Evolutionary conservation across 495 filamentous ascomycete species (phyloP).

Genomic region (Daldinia caldariorum): DNA sequence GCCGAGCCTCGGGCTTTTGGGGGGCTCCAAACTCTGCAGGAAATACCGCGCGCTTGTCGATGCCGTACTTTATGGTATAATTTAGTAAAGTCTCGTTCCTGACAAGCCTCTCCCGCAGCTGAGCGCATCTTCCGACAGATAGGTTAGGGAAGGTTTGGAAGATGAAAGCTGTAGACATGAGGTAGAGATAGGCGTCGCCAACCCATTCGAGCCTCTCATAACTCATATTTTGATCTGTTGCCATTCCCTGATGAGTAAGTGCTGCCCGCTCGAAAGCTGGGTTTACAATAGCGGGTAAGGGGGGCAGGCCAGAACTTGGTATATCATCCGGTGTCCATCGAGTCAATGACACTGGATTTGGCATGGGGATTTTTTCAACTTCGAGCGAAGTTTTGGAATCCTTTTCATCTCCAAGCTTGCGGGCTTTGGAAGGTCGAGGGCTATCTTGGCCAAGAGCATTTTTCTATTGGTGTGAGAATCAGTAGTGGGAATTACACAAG

Average conservation of each 20-base stretch:
- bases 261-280: slow-evolving; percentile 65
- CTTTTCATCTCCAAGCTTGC: slow-evolving; percentile 28
- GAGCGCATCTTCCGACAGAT: slow-evolving; percentile 67
- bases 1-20: slow-evolving; percentile 44
- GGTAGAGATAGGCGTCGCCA: slow-evolving; percentile 78
- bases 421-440: slow-evolving; percentile 32
- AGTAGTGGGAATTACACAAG: not conserved
- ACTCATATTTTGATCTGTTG: slow-evolving; percentile 49
- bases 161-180: slow-evolving; percentile 72
- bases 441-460: not conserved
- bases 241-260: slow-evolving; percentile 72
- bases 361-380: slow-evolving; percentile 32
- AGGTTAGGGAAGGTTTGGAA: slow-evolving; percentile 69
- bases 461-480: slow-evolving; percentile 16
- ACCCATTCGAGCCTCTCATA: slow-evolving; percentile 81
- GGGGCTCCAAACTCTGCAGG: slow-evolving; percentile 54
- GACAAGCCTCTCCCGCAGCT: slow-evolving; percentile 74
- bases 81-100: slow-evolving; percentile 79
- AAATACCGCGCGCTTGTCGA: slow-evolving; percentile 68
- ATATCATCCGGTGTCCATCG: slow-evolving; percentile 58
- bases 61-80: slow-evolving; percentile 72
- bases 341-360: slow-evolving; percentile 44
- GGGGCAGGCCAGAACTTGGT: slow-evolving; percentile 53
- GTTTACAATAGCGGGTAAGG: slow-evolving; percentile 68
- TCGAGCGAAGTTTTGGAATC: not conserved